Conservation (phyloP, 2,329 filamentous ascomycete genomes). For the Cordyceps cicadae region DNA sequence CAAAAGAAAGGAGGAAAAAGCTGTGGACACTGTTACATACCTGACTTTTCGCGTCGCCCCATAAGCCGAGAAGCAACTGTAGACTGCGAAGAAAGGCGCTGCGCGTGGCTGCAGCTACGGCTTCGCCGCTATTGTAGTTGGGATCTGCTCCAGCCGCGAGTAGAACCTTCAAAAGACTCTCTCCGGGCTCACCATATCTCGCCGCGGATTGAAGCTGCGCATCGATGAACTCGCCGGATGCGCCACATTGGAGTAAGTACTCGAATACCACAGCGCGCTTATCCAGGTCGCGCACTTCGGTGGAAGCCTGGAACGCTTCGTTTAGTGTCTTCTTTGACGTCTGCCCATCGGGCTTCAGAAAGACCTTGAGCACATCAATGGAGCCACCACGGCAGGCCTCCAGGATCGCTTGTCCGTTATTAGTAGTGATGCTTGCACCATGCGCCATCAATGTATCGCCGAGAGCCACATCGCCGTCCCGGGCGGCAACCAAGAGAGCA, state of each 20-base stretch:
- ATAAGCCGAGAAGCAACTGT: constrained; percentile 42
- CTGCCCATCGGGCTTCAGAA: constrained; percentile 34
- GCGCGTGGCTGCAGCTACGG: constrained; percentile 45
- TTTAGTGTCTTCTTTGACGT: constrained; percentile 36
- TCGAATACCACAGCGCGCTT: constrained; percentile 42
- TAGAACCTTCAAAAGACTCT: constrained; percentile 41
- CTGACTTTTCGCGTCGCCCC: constrained; percentile 32
- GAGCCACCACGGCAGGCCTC: constrained; percentile 46
- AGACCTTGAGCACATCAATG: constrained; percentile 39
- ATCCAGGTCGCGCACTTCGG: constrained; percentile 41
- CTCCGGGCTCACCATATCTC: constrained; percentile 41
- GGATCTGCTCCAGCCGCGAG: constrained; percentile 45
- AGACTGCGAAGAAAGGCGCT: constrained; percentile 43
- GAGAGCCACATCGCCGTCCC: constrained; percentile 44
- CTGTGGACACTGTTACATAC: constrained; percentile 20
- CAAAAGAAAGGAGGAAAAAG: constrained; percentile 2
- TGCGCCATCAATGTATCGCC: constrained; percentile 42
- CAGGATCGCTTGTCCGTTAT: constrained; percentile 45
- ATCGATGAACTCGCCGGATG: constrained; percentile 43
- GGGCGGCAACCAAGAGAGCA: constrained; percentile 42
- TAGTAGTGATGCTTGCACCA: constrained; percentile 42
- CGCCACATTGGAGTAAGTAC: constrained; percentile 41
- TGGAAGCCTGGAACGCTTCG: constrained; percentile 47
- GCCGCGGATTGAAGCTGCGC: constrained; percentile 45
- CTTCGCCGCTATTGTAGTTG: constrained; percentile 46